A percentile compares a stretch with the other conserved stretches of the same genome.
These are phyloP conservation scores for Boletus rubroflammeus DNA, from an alignment of 768 basidiomycete species.

Conservation along the genomic window DNA sequence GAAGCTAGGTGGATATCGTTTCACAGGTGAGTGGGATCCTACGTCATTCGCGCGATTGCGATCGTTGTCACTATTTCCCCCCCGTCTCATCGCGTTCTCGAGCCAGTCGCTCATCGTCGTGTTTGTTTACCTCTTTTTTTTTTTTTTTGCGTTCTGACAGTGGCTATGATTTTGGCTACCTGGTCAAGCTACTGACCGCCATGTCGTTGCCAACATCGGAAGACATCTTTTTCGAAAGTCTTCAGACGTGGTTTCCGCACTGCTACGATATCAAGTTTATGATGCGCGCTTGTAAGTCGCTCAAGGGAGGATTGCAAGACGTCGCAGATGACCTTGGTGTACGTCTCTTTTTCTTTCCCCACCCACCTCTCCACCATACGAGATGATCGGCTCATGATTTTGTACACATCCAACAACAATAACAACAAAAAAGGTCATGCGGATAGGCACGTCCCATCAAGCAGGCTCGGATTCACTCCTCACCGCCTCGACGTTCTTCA, in stretches of 20 bases:
- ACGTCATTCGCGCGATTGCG: not conserved
- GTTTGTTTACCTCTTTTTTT: not conserved
- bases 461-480: conserved; percentile 97
- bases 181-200: conserved; percentile 88
- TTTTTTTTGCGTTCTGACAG: conserved; percentile 38
- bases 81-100: not conserved
- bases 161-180: conserved; percentile 99
- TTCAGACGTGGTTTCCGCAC: conserved; percentile 90
- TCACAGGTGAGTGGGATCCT: conserved; percentile 69
- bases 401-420: not conserved
- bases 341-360: conserved; percentile 29
- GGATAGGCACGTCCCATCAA: conserved; percentile 90
- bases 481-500: conserved; percentile 93
- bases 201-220: conserved; percentile 85
- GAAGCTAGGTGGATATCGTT: conserved; percentile 98
- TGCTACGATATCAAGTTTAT: conserved; percentile 98
- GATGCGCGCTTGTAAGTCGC: conserved; percentile 80
- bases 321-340: conserved; percentile 96
- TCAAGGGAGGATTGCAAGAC: conserved; percentile 88
- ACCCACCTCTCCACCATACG: not conserved
- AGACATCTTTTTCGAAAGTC: conserved; percentile 82
- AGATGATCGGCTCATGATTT: not conserved
- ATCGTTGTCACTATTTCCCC: not conserved
- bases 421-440: conserved; percentile 54
- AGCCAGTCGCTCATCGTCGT: not conserved